Evolutionary conservation across 306 rosid genomes (phyloP), one percentile per base, ranked within the genome.

Genomic region (Quercus gilva): DNA sequence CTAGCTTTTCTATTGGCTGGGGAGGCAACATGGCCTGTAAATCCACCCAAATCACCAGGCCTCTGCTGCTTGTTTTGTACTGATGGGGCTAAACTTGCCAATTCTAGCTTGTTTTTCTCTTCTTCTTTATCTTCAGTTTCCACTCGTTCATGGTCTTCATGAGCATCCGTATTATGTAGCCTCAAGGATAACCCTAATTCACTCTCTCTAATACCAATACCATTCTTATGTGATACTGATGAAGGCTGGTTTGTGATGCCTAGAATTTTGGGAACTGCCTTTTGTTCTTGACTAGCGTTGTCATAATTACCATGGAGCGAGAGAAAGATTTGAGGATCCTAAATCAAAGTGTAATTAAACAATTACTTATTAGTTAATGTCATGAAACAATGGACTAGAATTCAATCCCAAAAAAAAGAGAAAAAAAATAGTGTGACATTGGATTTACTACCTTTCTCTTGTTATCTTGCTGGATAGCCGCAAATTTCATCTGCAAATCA

Each of bases 1-100:
- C 99, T 92, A 88, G 99, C 89, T 78, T 95, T 95, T 81, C 96
- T 90, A 29, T 89, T 90, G 37, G 93, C 87, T 35, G 86, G 90
- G 6, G 87, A 52, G 20, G 82, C 85, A 61, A 77, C 87, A 29
- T 86, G 90, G 69, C 81, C 75, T 5, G 85, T 70, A 53, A 83
- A 77, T 56, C 84, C 85, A 18, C 71, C 74, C 49, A 74, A 72
- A 67, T 78, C 65, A 35, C 55, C 56, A 17, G 86, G 80, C 18
- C 83, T 60, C 45, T 90, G 91, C 3, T 78, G 43, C 82, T 91
- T 87, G 87, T 81, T 90, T 64, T 84, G 91, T 71, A 79, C 71
- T 20, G 82, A 33, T 55, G 80, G 35, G 3, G 74, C 67, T 69
- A 79, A 82, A 61, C 57, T 79, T 55, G 71, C 14, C 75, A 79